phyloP scores from a whole-genome alignment of 169 alveolate genomes.

The Cryptosporidium bovis region DNA sequence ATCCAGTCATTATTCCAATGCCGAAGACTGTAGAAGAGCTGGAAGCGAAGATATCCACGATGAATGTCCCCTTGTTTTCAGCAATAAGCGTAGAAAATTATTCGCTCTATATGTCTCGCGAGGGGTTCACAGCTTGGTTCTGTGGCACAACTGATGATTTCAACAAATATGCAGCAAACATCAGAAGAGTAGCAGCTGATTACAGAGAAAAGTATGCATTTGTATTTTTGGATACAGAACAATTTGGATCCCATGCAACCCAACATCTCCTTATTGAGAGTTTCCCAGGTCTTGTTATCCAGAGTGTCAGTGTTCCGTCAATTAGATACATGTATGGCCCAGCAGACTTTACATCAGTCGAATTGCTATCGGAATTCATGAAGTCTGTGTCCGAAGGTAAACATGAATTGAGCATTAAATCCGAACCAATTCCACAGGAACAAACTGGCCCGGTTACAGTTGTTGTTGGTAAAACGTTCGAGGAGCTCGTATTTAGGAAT shows the following conservation, averaged over 20 bases:
- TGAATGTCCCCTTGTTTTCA: conserved; percentile 81
- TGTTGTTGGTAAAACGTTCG: conserved; percentile 85
- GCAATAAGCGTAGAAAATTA: conserved; percentile 81
- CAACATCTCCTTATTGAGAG: conserved; percentile 75
- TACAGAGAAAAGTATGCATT: conserved; percentile 74
- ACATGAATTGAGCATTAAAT: conserved; percentile 85
- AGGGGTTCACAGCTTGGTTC: conserved; percentile 77
- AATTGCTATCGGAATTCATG: conserved; percentile 80
- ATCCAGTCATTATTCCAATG: conserved; percentile 71
- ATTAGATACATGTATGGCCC: conserved; percentile 73
- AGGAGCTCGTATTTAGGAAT: conserved; percentile 84
- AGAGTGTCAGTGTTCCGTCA: conserved; percentile 70
- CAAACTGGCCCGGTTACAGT: conserved; percentile 86
- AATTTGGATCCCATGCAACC: conserved; percentile 79
- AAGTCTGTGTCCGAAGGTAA: conserved; percentile 85
- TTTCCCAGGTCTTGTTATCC: conserved; percentile 79
- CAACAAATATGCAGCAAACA: conserved; percentile 50
- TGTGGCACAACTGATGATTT: conserved; percentile 78
- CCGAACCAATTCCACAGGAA: conserved; percentile 90
- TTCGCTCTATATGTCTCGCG: conserved; percentile 77
- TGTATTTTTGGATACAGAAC: conserved; percentile 81
- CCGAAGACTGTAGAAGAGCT: conserved; percentile 76
- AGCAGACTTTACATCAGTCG: conserved; percentile 75
- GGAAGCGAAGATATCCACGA: conserved; percentile 75
- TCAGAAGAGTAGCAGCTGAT: conserved; percentile 77